A percentile compares a stretch with the other conserved stretches of the same genome.
phyloP scores from a whole-genome alignment of 1,139 yeast genomes.

The Yamadazyma taylorii region DNA sequence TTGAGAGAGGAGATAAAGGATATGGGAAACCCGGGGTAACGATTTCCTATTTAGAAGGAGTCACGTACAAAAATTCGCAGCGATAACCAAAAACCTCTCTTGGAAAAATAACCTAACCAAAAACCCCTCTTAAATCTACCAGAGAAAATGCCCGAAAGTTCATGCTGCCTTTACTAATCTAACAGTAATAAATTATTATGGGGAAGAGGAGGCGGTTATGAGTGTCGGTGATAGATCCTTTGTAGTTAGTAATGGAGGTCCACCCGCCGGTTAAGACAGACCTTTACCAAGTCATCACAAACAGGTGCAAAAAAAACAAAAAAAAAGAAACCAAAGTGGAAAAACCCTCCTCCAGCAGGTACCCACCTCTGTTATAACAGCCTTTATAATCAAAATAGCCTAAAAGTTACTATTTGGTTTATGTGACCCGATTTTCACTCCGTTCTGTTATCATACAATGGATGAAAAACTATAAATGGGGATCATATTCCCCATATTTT shows the following conservation, averaged over 20 bases:
- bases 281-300: background rate
- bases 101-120: too few relatives aligned
- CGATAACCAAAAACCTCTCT: too few relatives aligned
- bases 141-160: too few relatives aligned
- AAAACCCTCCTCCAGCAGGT: background rate
- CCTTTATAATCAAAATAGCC: background rate
- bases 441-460: constrained; percentile 2
- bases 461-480: background rate
- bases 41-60: constrained; percentile 3
- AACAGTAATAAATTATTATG: too few relatives aligned
- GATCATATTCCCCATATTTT: background rate
- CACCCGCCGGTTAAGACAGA: background rate
- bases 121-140: too few relatives aligned
- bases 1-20: background rate
- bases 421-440: constrained; percentile 6
- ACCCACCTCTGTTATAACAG: background rate
- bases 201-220: too few relatives aligned
- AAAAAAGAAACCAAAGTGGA: background rate
- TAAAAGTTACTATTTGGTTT: background rate
- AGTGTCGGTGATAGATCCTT: too few relatives aligned
- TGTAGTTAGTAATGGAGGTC: background rate
- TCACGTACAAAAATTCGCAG: background rate
- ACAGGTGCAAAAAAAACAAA: background rate
- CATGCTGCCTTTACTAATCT: too few relatives aligned
- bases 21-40: constrained; percentile 3